Percentiles rank a stretch among this genome's conserved stretches.
phyloP scores from a whole-genome alignment of 176 grass and related monocot species.

The Triticum timopheevii region DNA sequence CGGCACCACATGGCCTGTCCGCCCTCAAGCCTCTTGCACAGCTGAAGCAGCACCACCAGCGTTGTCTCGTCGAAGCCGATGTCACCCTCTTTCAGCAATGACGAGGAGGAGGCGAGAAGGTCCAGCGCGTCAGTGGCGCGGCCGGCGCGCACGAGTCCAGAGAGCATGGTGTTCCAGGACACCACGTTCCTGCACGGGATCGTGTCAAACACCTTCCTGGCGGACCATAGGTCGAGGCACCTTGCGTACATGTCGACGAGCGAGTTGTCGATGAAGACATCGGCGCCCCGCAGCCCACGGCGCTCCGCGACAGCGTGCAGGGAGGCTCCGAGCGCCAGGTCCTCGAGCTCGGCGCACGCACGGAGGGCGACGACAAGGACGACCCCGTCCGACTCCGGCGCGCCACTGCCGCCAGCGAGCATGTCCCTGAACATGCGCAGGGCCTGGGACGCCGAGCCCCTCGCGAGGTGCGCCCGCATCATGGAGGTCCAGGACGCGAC shows the following conservation, averaged over 20 bases:
- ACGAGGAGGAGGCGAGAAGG: conserved; percentile 7
- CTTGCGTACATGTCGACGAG: not conserved
- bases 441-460: not conserved
- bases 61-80: conserved; percentile 35
- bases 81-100: not conserved
- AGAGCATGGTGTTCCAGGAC: conserved; percentile 65
- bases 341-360: not conserved
- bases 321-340: not conserved
- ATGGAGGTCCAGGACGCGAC: not conserved
- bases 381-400: not conserved
- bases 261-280: not conserved
- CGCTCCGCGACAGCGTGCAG: not conserved
- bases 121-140: conserved; percentile 4
- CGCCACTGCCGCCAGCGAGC: accelerated
- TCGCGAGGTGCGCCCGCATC: not conserved
- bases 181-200: conserved; percentile 39
- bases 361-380: not conserved
- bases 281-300: not conserved
- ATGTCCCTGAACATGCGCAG: not conserved
- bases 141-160: conserved; percentile 37
- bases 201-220: not conserved
- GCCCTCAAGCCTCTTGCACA: conserved; percentile 47
- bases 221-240: not conserved
- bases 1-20: conserved; percentile 39
- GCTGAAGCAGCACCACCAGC: conserved; percentile 41